These are phyloP conservation scores for Scheffersomyces quercinus DNA, from an alignment of 1,139 yeast genomes.

Conservation along the genomic window DNA sequence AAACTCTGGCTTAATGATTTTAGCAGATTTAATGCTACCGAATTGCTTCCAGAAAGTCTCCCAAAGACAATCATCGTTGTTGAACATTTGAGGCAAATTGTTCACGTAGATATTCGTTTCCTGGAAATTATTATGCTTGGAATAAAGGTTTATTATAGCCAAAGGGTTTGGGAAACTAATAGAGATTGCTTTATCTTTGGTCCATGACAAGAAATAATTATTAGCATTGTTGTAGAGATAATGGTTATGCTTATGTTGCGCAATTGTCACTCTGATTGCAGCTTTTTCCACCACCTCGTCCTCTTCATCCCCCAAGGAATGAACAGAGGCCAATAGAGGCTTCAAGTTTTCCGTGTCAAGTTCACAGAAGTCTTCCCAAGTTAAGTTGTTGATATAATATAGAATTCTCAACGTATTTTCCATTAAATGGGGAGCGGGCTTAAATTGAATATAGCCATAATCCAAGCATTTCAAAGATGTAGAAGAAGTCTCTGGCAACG, in stretches of 20 bases:
- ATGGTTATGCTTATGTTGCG: constrained; percentile 44
- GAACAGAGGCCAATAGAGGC: constrained; percentile 8
- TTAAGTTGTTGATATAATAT: constrained; percentile 31
- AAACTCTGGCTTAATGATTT: constrained; percentile 45
- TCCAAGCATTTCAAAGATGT: constrained; percentile 18
- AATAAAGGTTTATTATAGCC: constrained; percentile 12
- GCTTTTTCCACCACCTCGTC: constrained; percentile 30
- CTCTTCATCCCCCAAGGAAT: constrained; percentile 1
- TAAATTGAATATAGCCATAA: constrained; percentile 35
- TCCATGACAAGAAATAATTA: constrained; percentile 6
- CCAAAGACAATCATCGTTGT: constrained; percentile 42
- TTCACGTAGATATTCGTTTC: constrained; percentile 62
- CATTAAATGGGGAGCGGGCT: constrained; percentile 10
- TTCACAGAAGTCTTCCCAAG: constrained; percentile 25
- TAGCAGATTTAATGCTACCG: constrained; percentile 44
- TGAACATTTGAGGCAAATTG: constrained; percentile 47
- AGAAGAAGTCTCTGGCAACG: constrained; percentile 1
- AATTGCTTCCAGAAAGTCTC: constrained; percentile 42
- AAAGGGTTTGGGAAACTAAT: constrained; percentile 9
- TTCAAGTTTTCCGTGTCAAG: constrained; percentile 13
- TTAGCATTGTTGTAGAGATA: constrained; percentile 19
- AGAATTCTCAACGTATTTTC: constrained; percentile 30
- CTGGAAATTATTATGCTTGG: constrained; percentile 40
- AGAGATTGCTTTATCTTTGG: background rate
- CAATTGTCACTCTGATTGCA: constrained; percentile 34